Base-by-base conservation (phyloP, 2,329 filamentous ascomycete genomes). In the Madurella mycetomatis region DNA sequence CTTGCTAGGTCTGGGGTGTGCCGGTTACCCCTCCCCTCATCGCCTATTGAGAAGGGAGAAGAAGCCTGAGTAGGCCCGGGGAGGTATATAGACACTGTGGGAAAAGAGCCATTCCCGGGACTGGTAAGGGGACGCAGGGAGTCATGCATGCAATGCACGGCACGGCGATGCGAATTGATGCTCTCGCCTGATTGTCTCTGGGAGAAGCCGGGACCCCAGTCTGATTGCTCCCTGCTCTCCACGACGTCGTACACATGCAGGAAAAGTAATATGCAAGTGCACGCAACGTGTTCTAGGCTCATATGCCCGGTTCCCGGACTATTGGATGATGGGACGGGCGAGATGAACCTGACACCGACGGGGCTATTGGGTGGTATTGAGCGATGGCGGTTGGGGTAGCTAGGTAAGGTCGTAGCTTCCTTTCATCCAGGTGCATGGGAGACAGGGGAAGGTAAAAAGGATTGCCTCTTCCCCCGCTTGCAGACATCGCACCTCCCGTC, bases 241-340 rank as follows among this genome's bases (percentile, higher is more conserved):
- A 5, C 9, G 18, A 5, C 25, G 4, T 25, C 25, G 7, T 7
- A 3, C 25, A 25, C 25, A 17, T 17, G 34, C 39, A 46, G 25
- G 15, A 40, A 49, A 41, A 37, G 42, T 37, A 46, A 45, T 43
- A 53, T 51, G 46, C 54, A 47, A 50, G 50, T 31, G 18, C 42
- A 40, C 16, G 45, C 25, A 41, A 19, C 42, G 16, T 16, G 43
- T 44, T 53, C 47, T 50, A 41, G 42, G 44, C 49, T 59, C 49
- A 53, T 53, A 34, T 46, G 53, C 19, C 49, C 15, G 42, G 49
- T 47, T 53, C 49, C 54, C 57, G 57, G 52, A 42, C 59, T 53
- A 56, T 57, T 53, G 56, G 52, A 49, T 49, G 43, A 60, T 46
- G 45, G 40, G 40, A 39, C 4, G 11, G 4, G 12, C 15, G n/a